Base-by-base conservation (phyloP, 805 yeast genomes). In the Saccharomycopsis babjevae region DNA sequence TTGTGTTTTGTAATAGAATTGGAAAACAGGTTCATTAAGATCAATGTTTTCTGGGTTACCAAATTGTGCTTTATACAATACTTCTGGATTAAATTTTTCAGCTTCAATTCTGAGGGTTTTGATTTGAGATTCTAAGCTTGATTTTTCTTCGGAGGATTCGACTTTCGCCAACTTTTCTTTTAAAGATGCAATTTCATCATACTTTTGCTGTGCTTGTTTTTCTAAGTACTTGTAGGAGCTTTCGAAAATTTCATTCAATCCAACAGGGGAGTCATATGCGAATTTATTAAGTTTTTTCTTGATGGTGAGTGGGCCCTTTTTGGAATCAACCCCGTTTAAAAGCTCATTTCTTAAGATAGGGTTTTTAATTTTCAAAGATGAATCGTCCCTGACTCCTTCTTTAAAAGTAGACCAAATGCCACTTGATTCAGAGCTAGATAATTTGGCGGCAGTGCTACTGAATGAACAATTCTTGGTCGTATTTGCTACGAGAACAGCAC, bases 21-120 rank as follows among this genome's bases (percentile, higher is more conserved):
- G 83, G 74, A 84, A 92, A n/a, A 91, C 88, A 6, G 97, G 96
- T 68, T 82, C 83, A 1, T 81, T 70, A 69, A 84, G 79, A 72
- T 93, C 96, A 60, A 86, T 73, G 11, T 75, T 66, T 15, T 77
- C 76, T 3, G 80, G 72, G 52, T 74, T 66, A 63, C 73, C 68
- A 70, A 71, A 83, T 50, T 76, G 75, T 50, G 81, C 77, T 72
- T 86, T 89, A 75, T 81, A 89, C 60, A 83, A 76, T 13, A 90
- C 97, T 72, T 90, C 96, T 16, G 98, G 98, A 71, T 92, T 89
- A 69, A 79, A 72, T 56, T 78, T 68, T 71, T 93, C 96, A 0
- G 96, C 90, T 61, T 80, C 75, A 8, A 82, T 77, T 36, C 77
- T 70, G 30, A 83, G 71, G 60, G 72, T 63, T 25, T 66, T 66